phyloP scores from a whole-genome alignment of 768 basidiomycete genomes.

The Boletellus emodensis region DNA sequence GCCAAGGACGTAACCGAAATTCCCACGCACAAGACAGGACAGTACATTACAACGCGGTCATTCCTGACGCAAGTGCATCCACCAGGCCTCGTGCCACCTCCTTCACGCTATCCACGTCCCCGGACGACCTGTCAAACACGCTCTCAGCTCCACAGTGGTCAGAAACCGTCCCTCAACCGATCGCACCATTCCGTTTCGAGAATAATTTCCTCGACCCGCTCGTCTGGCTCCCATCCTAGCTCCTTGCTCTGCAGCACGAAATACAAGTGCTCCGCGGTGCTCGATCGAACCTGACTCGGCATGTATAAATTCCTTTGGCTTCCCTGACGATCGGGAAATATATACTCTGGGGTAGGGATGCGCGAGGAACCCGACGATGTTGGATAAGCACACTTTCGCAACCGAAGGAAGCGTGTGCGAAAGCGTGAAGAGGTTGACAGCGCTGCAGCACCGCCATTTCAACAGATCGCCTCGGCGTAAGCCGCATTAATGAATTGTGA shows the following conservation, averaged over 20 bases:
- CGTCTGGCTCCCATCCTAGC: slow-evolving; percentile 58
- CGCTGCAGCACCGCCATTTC: slow-evolving; percentile 39
- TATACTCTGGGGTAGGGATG: slow-evolving; percentile 81
- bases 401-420: slow-evolving; percentile 42
- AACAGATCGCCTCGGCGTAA: slow-evolving; percentile 8
- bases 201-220: slow-evolving; percentile 57
- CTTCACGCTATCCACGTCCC: slow-evolving; percentile 35
- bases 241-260: slow-evolving; percentile 70
- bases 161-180: slow-evolving; percentile 2
- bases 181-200: slow-evolving; percentile 81
- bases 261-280: slow-evolving; percentile 82
- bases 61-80: slow-evolving; percentile 33
- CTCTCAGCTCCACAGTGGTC: slow-evolving; percentile 21
- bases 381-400: slow-evolving; percentile 39
- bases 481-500: slow-evolving; percentile 27
- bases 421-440: slow-evolving; percentile 59
- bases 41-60: slow-evolving; percentile 23
- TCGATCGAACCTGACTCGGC: slow-evolving; percentile 60
- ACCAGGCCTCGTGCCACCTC: slow-evolving; percentile 42
- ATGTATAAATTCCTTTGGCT: slow-evolving; percentile 3
- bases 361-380: slow-evolving; percentile 58
- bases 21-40: slow-evolving; percentile 22
- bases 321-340: slow-evolving; percentile 10
- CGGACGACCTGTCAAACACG: slow-evolving; percentile 46
- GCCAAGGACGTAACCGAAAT: slow-evolving; percentile 5